phyloP scores from a whole-genome alignment of 805 yeast species.

The Kodamaea fukazawae region DNA sequence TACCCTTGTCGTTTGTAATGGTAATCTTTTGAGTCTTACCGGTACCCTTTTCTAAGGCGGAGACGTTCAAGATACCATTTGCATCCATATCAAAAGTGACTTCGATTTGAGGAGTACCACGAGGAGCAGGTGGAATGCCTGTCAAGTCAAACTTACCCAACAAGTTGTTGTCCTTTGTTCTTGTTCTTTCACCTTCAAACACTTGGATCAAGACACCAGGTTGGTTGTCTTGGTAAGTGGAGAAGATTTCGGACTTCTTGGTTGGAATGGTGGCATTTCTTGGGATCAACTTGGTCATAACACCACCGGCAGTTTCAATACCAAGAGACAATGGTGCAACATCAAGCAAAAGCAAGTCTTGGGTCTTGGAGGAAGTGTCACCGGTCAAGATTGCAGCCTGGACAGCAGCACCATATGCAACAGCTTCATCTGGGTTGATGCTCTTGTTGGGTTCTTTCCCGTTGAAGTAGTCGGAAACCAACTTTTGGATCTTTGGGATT shows the following conservation, averaged over 20 bases:
- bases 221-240: conserved; percentile 95
- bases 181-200: conserved; percentile 93
- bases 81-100: conserved; percentile 88
- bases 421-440: conserved; percentile 99
- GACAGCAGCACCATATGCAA: conserved; percentile 98
- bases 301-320: conserved; percentile 97
- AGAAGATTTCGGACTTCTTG: conserved; percentile 90
- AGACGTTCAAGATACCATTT: conserved; percentile 80
- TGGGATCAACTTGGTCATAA: conserved; percentile 91
- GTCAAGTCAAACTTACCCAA: conserved; percentile 84
- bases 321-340: conserved; percentile 93
- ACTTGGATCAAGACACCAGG: conserved; percentile 93
- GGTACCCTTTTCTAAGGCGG: conserved; percentile 90
- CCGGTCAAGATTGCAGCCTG: conserved; percentile 98
- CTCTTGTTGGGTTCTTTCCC: conserved; percentile 97
- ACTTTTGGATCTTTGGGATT: conserved; percentile 96
- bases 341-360: conserved; percentile 68
- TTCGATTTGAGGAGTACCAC: conserved; percentile 89
- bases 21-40: conserved; percentile 90
- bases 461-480: conserved; percentile 83
- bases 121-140: conserved; percentile 87
- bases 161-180: conserved; percentile 89
- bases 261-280: conserved; percentile 96
- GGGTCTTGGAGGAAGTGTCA: conserved; percentile 53
- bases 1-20: conserved; percentile 90